phyloP scores from a whole-genome alignment of 768 basidiomycete species.

The Multifurca ochricompacta region DNA sequence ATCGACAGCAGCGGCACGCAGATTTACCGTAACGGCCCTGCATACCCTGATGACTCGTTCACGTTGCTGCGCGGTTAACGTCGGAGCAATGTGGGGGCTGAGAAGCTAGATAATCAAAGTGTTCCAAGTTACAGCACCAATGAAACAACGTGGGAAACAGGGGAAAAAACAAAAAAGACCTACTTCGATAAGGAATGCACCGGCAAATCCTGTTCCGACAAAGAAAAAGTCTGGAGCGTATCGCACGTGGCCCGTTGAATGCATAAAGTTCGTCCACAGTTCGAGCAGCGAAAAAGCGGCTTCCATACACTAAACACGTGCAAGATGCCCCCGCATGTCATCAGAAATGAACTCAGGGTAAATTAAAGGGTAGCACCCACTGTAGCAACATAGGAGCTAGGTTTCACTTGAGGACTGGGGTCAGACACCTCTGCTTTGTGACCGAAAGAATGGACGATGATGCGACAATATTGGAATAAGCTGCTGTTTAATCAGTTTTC shows the following conservation, averaged over 20 bases:
- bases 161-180: neutral
- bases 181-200: constrained; percentile 20
- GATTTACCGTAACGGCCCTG: neutral
- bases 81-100: constrained; percentile 11
- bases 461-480: constrained; percentile 17
- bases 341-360: neutral
- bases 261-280: constrained; percentile 13
- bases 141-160: too few species aligned
- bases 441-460: constrained; percentile 19
- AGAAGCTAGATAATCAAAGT: constrained; percentile 13
- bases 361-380: neutral
- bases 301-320: constrained; percentile 17
- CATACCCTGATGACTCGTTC: neutral
- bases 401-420: neutral
- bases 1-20: constrained; percentile 10
- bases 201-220: constrained; percentile 17
- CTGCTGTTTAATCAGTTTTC: neutral
- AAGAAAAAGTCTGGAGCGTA: constrained; percentile 22
- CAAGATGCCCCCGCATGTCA: neutral
- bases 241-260: constrained; percentile 6
- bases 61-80: constrained; percentile 7
- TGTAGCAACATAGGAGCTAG: constrained; percentile 6
- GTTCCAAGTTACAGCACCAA: too few species aligned
- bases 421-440: constrained; percentile 8
- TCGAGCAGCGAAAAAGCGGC: constrained; percentile 12